phyloP scores from a whole-genome alignment of 495 filamentous ascomycete species.

The Xylaria bambusicola region DNA sequence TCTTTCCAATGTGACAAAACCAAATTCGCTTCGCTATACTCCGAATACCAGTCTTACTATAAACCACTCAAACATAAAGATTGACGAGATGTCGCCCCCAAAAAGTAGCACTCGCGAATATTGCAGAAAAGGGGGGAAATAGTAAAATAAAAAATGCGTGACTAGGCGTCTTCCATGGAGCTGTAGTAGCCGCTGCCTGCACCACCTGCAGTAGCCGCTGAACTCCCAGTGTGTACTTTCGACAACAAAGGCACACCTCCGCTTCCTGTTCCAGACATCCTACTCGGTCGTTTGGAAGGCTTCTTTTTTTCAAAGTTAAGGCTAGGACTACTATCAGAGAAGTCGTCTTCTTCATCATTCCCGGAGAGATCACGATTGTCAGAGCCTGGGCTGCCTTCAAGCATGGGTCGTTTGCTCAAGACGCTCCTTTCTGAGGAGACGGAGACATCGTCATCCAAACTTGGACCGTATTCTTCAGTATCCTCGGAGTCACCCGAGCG shows the following conservation, averaged over 20 bases:
- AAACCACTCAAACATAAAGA: background rate
- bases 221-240: slow-evolving; percentile 40
- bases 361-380: slow-evolving; percentile 30
- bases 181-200: slow-evolving; percentile 45
- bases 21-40: no score
- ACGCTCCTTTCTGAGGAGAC: slow-evolving; percentile 32
- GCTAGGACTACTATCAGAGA: slow-evolving; percentile 30
- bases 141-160: background rate
- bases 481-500: slow-evolving; percentile 41
- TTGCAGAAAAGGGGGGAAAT: background rate
- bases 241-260: slow-evolving; percentile 13
- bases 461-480: slow-evolving; percentile 27
- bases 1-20: no score
- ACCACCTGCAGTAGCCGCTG: slow-evolving; percentile 46
- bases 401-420: slow-evolving; percentile 30
- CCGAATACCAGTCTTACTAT: no score
- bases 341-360: slow-evolving; percentile 36
- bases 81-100: background rate
- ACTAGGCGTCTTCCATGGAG: slow-evolving; percentile 35
- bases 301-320: slow-evolving; percentile 25
- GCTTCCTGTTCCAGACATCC: slow-evolving; percentile 11
- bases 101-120: background rate
- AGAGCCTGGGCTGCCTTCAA: slow-evolving; percentile 30
- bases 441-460: slow-evolving; percentile 25
- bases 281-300: slow-evolving; percentile 18